phyloP scores from a whole-genome alignment of 345 rosid genomes.

The Ceriops tagal region DNA sequence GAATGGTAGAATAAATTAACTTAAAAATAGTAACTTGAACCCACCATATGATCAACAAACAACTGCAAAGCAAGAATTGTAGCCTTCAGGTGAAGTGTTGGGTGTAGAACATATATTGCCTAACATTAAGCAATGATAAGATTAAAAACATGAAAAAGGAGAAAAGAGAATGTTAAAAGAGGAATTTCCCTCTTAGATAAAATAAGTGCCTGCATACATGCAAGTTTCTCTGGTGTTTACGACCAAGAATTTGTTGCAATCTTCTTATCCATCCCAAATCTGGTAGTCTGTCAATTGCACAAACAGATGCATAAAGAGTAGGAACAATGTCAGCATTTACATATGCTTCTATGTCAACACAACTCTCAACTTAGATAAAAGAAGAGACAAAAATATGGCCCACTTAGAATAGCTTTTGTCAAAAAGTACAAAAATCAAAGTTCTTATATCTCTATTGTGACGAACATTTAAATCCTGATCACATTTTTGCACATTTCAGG shows the following conservation, averaged over 20 bases:
- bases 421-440: no score
- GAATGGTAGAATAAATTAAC: neutral
- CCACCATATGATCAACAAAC: slow-evolving; percentile 76
- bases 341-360: neutral
- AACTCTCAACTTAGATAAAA: neutral
- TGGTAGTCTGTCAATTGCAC: slow-evolving; percentile 54
- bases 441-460: no score
- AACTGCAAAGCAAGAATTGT: slow-evolving; percentile 65
- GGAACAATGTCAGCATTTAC: neutral
- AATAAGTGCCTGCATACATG: slow-evolving; percentile 52
- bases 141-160: slow-evolving; percentile 8
- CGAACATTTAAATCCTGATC: no score
- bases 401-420: no score
- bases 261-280: slow-evolving; percentile 96
- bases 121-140: slow-evolving; percentile 25
- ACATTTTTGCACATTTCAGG: no score
- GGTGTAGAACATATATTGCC: slow-evolving; percentile 96
- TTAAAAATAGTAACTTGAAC: slow-evolving; percentile 15
- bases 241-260: slow-evolving; percentile 86
- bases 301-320: neutral
- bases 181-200: neutral
- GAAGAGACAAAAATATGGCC: no score
- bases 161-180: neutral
- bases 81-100: slow-evolving; percentile 81
- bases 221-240: slow-evolving; percentile 82